Evolutionary conservation across 306 rosid genomes (phyloP).

Genomic region (Lathyrus tuberosus): DNA sequence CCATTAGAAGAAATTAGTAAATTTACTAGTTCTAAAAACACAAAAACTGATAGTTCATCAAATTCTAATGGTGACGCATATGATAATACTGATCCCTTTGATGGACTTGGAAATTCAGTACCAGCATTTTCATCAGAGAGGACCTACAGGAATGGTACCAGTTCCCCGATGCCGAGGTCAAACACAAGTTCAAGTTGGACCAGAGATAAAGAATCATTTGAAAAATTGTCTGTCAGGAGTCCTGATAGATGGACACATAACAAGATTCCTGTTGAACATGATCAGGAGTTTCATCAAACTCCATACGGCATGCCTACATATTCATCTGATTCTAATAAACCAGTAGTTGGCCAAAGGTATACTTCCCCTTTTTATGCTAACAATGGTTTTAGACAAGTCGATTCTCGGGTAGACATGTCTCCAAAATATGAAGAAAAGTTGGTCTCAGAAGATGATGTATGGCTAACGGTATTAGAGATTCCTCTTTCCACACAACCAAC

Average conservation of each 20-base stretch:
- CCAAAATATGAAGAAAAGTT: constrained; percentile 62
- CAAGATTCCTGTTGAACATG: constrained; percentile 56
- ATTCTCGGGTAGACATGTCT: constrained; percentile 53
- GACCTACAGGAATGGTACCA: constrained; percentile 57
- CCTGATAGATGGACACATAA: constrained; percentile 60
- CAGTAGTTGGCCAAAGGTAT: constrained; percentile 55
- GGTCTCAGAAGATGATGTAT: constrained; percentile 65
- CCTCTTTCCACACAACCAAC: constrained; percentile 93
- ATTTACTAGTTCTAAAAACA: constrained; percentile 61
- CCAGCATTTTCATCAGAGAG: constrained; percentile 73
- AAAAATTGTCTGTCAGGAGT: constrained; percentile 57
- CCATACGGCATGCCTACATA: constrained; percentile 62
- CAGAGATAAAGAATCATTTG: constrained; percentile 57
- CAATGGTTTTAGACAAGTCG: constrained; percentile 47
- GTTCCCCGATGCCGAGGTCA: constrained; percentile 54
- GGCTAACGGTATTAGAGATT: constrained; percentile 92
- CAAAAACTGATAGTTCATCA: constrained; percentile 49
- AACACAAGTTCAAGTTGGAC: constrained; percentile 53
- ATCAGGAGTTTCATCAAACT: constrained; percentile 65
- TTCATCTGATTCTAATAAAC: constrained; percentile 58
- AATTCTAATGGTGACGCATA: constrained; percentile 58
- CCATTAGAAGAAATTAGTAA: constrained; percentile 78
- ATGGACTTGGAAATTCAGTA: constrained; percentile 70
- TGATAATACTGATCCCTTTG: constrained; percentile 79
- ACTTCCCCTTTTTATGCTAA: constrained; percentile 65